Evolutionary conservation across 768 basidiomycete genomes (phyloP).

Genomic region (Gloeostereum incarnatum): DNA sequence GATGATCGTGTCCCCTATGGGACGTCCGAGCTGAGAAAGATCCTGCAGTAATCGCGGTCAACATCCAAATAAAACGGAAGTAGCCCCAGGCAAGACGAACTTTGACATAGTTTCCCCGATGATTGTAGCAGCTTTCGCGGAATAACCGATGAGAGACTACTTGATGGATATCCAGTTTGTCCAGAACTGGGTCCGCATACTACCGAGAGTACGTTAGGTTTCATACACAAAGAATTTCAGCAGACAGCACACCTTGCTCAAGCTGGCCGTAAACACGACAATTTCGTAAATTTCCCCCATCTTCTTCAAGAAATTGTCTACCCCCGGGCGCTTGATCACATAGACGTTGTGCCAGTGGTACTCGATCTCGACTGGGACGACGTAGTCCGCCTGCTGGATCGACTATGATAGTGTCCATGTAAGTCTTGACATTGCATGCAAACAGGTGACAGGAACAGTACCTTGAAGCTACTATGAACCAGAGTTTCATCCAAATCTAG

Average conservation of each 20-base stretch:
- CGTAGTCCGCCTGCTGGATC: constrained; percentile 91
- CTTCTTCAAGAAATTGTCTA: constrained; percentile 92
- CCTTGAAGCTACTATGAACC: constrained; percentile 98
- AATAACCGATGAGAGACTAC: constrained; percentile 93
- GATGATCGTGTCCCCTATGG: constrained; percentile 91
- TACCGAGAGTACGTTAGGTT: constrained; percentile 29
- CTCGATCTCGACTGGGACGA: constrained; percentile 98
- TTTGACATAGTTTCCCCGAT: constrained; percentile 99
- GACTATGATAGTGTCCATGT: constrained; percentile 39
- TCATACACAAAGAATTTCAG: too few species aligned
- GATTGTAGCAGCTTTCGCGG: constrained; percentile 98
- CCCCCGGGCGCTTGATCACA: constrained; percentile 97
- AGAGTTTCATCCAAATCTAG: constrained; percentile 97
- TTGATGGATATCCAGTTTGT: constrained; percentile 89
- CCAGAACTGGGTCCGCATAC: constrained; percentile 98
- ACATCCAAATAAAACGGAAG: background rate
- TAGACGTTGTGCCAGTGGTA: constrained; percentile 98
- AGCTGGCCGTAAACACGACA: constrained; percentile 94
- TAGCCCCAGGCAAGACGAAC: constrained; percentile 27
- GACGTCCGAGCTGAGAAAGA: constrained; percentile 92
- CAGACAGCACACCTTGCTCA: constrained; percentile 76
- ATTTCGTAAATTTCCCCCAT: constrained; percentile 99
- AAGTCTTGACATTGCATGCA: background rate
- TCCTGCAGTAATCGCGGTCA: constrained; percentile 46
- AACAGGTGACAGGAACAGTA: constrained; percentile 19